Conservation (phyloP, 768 basidiomycete genomes). For the Pleurotus djamor region DNA sequence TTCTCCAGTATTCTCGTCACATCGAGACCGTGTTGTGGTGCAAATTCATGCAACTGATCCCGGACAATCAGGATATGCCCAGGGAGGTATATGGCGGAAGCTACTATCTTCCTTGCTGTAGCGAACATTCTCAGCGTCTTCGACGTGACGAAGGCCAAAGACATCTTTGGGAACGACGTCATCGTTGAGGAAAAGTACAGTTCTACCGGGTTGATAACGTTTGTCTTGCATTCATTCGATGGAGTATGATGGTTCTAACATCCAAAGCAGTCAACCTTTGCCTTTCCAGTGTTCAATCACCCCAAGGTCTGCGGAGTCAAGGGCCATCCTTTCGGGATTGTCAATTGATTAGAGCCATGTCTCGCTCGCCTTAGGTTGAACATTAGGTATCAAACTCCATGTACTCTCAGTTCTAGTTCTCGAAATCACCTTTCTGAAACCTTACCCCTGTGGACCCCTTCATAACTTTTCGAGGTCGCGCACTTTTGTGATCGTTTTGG, state of each 20-base stretch:
- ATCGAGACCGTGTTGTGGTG: neutral
- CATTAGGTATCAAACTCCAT: too few relatives aligned
- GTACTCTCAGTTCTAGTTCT: too few relatives aligned
- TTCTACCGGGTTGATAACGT: conserved; percentile 2
- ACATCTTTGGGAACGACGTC: neutral
- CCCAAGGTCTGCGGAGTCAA: neutral
- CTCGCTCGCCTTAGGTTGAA: too few relatives aligned
- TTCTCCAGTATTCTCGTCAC: neutral
- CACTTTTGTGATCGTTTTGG: too few relatives aligned
- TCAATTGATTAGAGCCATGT: too few relatives aligned
- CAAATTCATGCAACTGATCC: neutral
- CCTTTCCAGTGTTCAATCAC: neutral
- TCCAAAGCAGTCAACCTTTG: neutral
- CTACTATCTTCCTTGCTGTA: neutral
- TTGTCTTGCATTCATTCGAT: neutral
- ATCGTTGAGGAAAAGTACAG: neutral
- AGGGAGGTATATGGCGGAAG: conserved; percentile 4
- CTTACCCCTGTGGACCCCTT: too few relatives aligned
- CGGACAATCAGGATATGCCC: neutral
- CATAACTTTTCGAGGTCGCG: too few relatives aligned
- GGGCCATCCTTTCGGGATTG: neutral
- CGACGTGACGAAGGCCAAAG: neutral
- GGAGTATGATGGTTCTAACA: neutral
- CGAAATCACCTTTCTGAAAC: too few relatives aligned
- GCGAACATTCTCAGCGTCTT: conserved; percentile 1